Percentiles rank a stretch among this genome's conserved stretches.
phyloP scores from a whole-genome alignment of 371 early-diverging fungal genomes.

The Mucor sp. region DNA sequence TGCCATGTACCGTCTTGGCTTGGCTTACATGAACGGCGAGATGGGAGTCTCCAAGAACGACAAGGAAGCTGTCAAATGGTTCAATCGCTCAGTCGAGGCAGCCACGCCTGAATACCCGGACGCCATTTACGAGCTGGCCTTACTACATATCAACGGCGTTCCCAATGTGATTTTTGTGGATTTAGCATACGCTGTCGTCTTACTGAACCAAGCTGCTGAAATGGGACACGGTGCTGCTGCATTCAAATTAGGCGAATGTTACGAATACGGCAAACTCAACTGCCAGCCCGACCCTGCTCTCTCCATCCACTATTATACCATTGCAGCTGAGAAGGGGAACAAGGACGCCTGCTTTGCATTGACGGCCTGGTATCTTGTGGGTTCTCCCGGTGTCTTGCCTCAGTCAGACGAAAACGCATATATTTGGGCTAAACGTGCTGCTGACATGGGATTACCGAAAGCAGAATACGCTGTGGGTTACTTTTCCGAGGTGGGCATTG shows the following conservation, averaged over 20 bases:
- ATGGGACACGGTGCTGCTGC: slow-evolving; percentile 79
- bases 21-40: slow-evolving; percentile 74
- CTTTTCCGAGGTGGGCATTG: slow-evolving; percentile 84
- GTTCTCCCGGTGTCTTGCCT: slow-evolving; percentile 72
- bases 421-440: slow-evolving; percentile 85
- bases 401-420: slow-evolving; percentile 90
- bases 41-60: slow-evolving; percentile 62
- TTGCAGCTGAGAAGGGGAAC: slow-evolving; percentile 88
- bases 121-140: slow-evolving; percentile 78
- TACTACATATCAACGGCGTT: slow-evolving; percentile 73
- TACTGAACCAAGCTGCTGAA: slow-evolving; percentile 74
- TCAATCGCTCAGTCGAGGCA: slow-evolving; percentile 75
- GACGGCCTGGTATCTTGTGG: slow-evolving; percentile 91
- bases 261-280: slow-evolving; percentile 77
- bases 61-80: slow-evolving; percentile 82
- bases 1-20: slow-evolving; percentile 77
- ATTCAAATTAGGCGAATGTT: slow-evolving; percentile 78
- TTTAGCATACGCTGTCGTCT: slow-evolving; percentile 71
- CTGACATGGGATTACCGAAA: slow-evolving; percentile 83
- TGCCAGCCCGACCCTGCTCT: slow-evolving; percentile 66
- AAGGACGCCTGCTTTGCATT: slow-evolving; percentile 88
- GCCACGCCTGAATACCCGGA: slow-evolving; percentile 77
- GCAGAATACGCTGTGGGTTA: slow-evolving; percentile 91
- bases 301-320: slow-evolving; percentile 73
- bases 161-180: slow-evolving; percentile 75